A percentile compares a stretch with the other conserved stretches of the same genome.
Evolutionary conservation across 2,329 filamentous ascomycete species (phyloP).

Genomic region (Cladosporium oxysporum): DNA sequence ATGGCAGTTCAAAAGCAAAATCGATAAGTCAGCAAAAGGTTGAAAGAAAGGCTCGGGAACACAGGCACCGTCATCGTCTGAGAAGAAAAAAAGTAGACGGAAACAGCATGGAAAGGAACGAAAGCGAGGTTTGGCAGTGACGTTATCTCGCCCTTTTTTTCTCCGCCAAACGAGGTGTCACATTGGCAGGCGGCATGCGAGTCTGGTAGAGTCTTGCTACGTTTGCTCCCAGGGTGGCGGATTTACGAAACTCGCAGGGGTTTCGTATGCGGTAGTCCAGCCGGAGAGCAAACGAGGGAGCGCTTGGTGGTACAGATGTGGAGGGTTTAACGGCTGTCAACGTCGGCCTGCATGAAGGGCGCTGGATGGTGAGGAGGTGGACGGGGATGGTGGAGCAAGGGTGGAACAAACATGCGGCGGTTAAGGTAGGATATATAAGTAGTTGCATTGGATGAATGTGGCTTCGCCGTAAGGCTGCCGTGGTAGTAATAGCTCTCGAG

Average conservation of each 20-base stretch:
- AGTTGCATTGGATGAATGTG: background rate
- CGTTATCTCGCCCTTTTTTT: background rate
- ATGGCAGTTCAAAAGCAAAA: background rate
- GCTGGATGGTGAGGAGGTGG: background rate
- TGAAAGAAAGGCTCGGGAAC: background rate
- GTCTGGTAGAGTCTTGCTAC: slow-evolving; percentile 14
- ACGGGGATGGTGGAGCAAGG: slow-evolving; percentile 2
- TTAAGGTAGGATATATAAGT: background rate
- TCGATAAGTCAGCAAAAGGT: background rate
- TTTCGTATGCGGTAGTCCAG: slow-evolving; percentile 9
- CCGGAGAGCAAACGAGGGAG: slow-evolving; percentile 13
- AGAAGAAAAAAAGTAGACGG: background rate
- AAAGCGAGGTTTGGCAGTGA: background rate
- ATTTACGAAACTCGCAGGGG: slow-evolving; percentile 19
- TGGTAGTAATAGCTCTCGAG: background rate
- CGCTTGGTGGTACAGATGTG: slow-evolving; percentile 15
- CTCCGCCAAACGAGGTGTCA: background rate
- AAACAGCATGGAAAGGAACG: background rate
- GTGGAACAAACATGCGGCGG: background rate
- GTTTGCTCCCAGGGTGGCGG: slow-evolving; percentile 19
- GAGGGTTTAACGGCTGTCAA: slow-evolving; percentile 21
- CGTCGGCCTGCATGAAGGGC: slow-evolving; percentile 18
- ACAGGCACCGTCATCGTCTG: background rate
- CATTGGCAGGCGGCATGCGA: slow-evolving; percentile 9
- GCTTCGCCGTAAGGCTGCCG: background rate